phyloP scores from a whole-genome alignment of 176 grass and related monocot species.

The Oryza nivara region DNA sequence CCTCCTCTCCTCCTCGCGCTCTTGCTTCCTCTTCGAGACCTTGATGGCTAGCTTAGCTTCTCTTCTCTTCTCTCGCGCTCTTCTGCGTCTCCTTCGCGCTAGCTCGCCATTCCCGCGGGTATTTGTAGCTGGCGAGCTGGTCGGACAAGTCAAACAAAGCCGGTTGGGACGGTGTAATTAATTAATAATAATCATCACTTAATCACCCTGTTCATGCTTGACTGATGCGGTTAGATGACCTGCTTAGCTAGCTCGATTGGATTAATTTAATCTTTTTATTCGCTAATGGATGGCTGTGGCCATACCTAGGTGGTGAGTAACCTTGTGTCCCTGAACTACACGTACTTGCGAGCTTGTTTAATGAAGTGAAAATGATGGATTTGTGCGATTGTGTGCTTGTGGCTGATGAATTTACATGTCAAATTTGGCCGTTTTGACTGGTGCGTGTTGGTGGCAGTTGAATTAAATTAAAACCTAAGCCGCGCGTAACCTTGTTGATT shows the following conservation, averaged over 20 bases:
- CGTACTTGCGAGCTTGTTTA: constrained; percentile 13
- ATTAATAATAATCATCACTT: constrained; percentile 33
- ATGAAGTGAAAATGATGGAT: not conserved
- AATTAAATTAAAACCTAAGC: constrained; percentile 15
- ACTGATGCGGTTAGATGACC: not conserved
- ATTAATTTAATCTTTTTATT: not conserved
- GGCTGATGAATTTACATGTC: not conserved
- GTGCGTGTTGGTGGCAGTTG: constrained; percentile 32
- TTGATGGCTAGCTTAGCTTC: not conserved
- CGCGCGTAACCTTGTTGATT: not conserved
- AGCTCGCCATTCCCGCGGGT: constrained; percentile 42
- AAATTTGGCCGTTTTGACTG: constrained; percentile 9
- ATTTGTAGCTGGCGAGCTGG: constrained; percentile 36
- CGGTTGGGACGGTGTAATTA: constrained; percentile 32
- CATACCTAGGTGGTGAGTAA: not conserved
- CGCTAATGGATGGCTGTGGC: not conserved
- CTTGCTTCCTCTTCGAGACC: not conserved
- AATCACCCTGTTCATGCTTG: not conserved
- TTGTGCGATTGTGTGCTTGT: not conserved
- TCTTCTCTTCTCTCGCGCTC: not conserved
- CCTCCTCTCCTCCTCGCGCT: not conserved
- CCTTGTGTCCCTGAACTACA: not conserved
- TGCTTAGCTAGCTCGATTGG: not conserved
- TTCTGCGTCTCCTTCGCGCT: not conserved
- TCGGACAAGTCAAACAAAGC: constrained; percentile 48